Base-by-base conservation (phyloP, 2,329 filamentous ascomycete genomes). In the Sarocladiaceae sp. region DNA sequence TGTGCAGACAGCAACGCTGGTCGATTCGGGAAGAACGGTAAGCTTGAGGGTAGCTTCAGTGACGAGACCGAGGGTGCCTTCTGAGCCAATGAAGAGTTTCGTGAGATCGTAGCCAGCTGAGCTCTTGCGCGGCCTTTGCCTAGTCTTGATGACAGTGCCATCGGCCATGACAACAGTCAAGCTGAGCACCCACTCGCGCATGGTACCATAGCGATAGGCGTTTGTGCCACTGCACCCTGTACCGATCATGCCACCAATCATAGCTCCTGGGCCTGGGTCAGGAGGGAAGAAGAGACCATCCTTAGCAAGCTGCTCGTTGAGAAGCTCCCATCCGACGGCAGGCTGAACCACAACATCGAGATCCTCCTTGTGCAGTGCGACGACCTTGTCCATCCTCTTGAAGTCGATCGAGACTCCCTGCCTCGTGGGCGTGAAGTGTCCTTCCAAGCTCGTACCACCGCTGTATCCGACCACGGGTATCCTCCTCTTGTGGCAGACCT, bases 71-170 rank as follows among this genome's bases (percentile, higher is more conserved):
- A 97, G 82, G 1, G 92, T 97, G 46, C 92, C 92, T 73, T 97
- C 92, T 60, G 87, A 91, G 42, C 92, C 92, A 67, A 96, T 87
- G 69, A 96, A 94, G 54, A 95, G 80, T 62, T 87, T 86, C 2
- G 90, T 96, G 50, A 97, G 79, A 66, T 97, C 91, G 70, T 97
- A 97, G 23, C 92, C 92, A 28, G 92, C 92, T 52, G 87, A 91
- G 62, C 87, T 92, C 76, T 96, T 97, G 59, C 91, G 82, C 11
- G 91, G 90, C 47, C 91, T 81, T 69, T 95, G 90, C 56, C 88
- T 80, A 11, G 92, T 97, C 75, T 92, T 93, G 71, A 97, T 86
- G 50, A 96, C 71, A 1, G 91, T 96, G 48, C 91, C 91, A 67
- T 96, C 92, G 17, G 91, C 91, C 61, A 96, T 78, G 11, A 96